Percentiles rank a stretch among this genome's conserved stretches.
Conservation (phyloP, 441 rosid genomes). For the Syzygium syzygioides region DNA sequence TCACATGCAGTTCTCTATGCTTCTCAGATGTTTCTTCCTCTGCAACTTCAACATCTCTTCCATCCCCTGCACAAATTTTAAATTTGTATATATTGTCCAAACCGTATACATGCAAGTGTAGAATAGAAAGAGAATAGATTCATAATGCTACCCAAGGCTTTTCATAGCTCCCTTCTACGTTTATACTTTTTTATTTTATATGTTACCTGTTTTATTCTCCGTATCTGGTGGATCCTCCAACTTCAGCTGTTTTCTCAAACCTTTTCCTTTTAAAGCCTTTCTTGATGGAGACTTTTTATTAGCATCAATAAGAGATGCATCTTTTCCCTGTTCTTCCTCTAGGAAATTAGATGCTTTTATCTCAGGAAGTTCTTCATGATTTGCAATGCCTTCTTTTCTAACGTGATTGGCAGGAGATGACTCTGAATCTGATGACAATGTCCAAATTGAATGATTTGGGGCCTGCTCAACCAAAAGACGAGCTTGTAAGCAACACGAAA, state of each 20-base stretch:
- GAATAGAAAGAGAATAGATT: neutral
- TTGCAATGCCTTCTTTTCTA: constrained; percentile 5
- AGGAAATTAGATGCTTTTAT: constrained; percentile 14
- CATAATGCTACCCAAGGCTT: neutral
- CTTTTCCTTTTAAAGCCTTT: constrained; percentile 42
- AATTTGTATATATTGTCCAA: neutral
- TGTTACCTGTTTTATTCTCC: constrained; percentile 25
- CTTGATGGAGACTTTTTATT: constrained; percentile 25
- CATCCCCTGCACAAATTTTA: constrained; percentile 28
- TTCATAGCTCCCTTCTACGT: neutral
- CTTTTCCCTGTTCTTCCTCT: constrained; percentile 28
- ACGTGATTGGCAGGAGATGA: constrained; percentile 28
- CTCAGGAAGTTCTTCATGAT: constrained; percentile 9
- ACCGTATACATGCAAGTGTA: neutral
- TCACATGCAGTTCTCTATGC: constrained; percentile 49
- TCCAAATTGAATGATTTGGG: constrained; percentile 29
- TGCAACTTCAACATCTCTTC: constrained; percentile 27
- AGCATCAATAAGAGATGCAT: constrained; percentile 19
- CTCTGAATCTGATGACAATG: constrained; percentile 76
- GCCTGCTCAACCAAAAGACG: constrained; percentile 28
- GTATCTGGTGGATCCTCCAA: constrained; percentile 21
- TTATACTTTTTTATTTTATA: constrained; percentile 34
- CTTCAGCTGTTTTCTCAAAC: constrained; percentile 36
- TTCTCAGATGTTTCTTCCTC: constrained; percentile 48
- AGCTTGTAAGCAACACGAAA: neutral